These are phyloP conservation scores for Podospora didyma DNA, from an alignment of 495 filamentous ascomycete genomes.

Conservation along the genomic window DNA sequence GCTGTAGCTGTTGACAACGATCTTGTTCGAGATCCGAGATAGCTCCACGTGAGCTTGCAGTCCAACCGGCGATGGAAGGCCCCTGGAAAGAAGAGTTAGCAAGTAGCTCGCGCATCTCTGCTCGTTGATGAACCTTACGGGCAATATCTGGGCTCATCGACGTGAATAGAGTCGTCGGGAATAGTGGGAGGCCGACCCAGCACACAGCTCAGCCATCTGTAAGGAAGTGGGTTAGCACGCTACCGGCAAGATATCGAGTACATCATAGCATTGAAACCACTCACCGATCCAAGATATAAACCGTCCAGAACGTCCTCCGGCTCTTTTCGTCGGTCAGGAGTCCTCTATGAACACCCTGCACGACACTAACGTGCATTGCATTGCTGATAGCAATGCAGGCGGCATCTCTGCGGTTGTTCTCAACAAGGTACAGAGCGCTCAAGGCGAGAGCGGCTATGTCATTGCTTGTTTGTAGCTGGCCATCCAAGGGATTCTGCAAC, in stretches of 20 bases:
- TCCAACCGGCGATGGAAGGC: constrained; percentile 30
- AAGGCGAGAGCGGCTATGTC: constrained; percentile 33
- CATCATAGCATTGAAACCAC: neutral
- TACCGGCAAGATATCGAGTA: neutral
- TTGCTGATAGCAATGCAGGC: constrained; percentile 34
- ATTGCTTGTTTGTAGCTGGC: constrained; percentile 20
- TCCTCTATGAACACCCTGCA: constrained; percentile 34
- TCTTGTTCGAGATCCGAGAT: constrained; percentile 32
- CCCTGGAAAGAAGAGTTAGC: constrained; percentile 9
- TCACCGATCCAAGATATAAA: constrained; percentile 40
- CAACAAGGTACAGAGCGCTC: constrained; percentile 37
- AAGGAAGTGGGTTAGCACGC: neutral
- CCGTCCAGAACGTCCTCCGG: constrained; percentile 39
- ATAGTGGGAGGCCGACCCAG: constrained; percentile 38
- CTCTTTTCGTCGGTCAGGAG: constrained; percentile 23
- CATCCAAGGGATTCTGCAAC: constrained; percentile 35
- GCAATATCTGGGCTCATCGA: constrained; percentile 28
- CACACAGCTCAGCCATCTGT: constrained; percentile 38
- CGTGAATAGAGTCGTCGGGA: constrained; percentile 30
- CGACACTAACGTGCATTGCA: constrained; percentile 32
- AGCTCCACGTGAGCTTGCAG: constrained; percentile 37
- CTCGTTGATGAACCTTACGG: constrained; percentile 15
- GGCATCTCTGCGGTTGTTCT: constrained; percentile 36
- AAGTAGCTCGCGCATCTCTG: neutral
- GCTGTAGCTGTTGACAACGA: constrained; percentile 33